These are phyloP conservation scores for Cajanus cajan DNA, from an alignment of 306 rosid species.

Conservation along the genomic window DNA sequence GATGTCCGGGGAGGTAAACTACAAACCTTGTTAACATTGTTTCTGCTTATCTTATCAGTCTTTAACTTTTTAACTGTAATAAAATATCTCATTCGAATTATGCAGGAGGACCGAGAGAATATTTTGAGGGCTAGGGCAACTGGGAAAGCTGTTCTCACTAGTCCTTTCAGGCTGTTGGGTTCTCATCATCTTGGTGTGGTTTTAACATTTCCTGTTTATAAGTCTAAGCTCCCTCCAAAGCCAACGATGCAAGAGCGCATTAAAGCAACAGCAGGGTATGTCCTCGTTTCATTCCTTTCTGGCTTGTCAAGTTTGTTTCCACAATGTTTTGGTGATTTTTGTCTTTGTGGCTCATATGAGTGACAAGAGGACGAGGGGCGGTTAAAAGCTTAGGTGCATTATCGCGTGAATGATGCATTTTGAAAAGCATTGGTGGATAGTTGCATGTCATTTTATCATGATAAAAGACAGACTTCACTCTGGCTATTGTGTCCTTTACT, in stretches of 20 bases:
- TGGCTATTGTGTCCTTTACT: neutral
- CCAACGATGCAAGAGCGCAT: constrained; percentile 72
- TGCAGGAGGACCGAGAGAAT: constrained; percentile 94
- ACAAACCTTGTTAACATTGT: neutral
- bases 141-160: constrained; percentile 95
- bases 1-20: constrained; percentile 98
- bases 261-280: constrained; percentile 92
- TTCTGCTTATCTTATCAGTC: constrained; percentile 10
- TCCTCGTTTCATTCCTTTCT: constrained; percentile 12
- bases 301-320: neutral
- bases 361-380: neutral
- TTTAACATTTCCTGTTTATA: constrained; percentile 95
- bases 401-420: neutral
- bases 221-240: constrained; percentile 67
- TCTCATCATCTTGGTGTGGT: constrained; percentile 99
- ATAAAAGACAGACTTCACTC: neutral
- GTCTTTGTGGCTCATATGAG: neutral
- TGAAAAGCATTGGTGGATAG: neutral
- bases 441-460: neutral
- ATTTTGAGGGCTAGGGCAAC: constrained; percentile 97
- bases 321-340: constrained; percentile 1
- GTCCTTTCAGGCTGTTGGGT: constrained; percentile 85
- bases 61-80: neutral
- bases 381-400: neutral
- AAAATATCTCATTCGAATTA: constrained; percentile 23